Evolutionary conservation across 148 eudicot species (phyloP), one percentile per base, ranked within the genome.

Genomic region (Cornus controversa): DNA sequence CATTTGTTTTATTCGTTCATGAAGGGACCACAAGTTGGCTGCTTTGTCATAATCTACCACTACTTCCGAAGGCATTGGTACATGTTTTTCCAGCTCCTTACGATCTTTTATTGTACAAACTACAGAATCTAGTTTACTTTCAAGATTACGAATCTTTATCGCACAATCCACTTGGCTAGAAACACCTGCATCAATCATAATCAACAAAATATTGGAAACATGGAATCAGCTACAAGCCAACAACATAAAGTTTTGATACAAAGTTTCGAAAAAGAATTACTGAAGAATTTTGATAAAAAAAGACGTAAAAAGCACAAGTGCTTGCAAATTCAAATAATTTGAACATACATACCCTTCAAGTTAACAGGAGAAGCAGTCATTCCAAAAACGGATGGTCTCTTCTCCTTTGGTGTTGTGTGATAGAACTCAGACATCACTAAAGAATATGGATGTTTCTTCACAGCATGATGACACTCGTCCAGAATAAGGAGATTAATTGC

Each of bases 381-480:
- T 79, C 99, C 99, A 82, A 96, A 96, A 75, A 96, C 90, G 71
- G 89, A 82, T 71, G 99, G 99, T 81, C 99, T 92, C 81, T 90
- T 96, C 84, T 91, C 98, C 89, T 88, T 96, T 5, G 91, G 89
- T 66, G 95, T 96, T 31, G 97, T 96, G 87, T 96, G 99, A 85
- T 96, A 96, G 82, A 96, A 93, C 84, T 96, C 99, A 75, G 99
- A 96, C 99, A 96, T 96, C 76, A 96, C 98, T 53, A 96, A 79
- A 63, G 99, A 96, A 84, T 93, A 96, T n/a, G 99, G 99, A 89
- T 96, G 99, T 79, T 96, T 96, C 88, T 96, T 96, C 83, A 96
- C 98, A 79, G 99, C 99, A 90, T 96, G 99, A 85, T 96, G 99
- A 75, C 99, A 96, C 85, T 96, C 99, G 78, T 96, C 99, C 87